Conservation (phyloP, 805 yeast species). For the Saccharomyces paradoxus region DNA sequence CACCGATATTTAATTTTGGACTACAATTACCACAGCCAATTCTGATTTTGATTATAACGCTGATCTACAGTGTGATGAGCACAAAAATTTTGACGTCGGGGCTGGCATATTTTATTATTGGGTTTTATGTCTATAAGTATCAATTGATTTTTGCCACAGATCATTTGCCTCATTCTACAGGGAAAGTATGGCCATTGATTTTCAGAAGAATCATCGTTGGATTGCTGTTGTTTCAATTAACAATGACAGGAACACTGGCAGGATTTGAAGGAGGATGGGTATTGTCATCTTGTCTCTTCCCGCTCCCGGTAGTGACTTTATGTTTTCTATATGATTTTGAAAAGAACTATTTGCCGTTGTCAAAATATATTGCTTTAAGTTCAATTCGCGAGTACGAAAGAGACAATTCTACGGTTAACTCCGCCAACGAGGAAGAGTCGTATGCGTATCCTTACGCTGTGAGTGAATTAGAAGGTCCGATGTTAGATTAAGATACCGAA, state of each 20-base stretch:
- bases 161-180: constrained; percentile 95
- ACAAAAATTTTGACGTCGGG: constrained; percentile 83
- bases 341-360: constrained; percentile 68
- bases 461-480: constrained; percentile 73
- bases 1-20: constrained; percentile 90
- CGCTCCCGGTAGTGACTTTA: constrained; percentile 64
- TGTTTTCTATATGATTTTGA: constrained; percentile 73
- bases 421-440: constrained; percentile 33
- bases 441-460: constrained; percentile 73
- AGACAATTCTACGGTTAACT: constrained; percentile 17
- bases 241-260: constrained; percentile 86
- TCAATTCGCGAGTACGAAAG: constrained; percentile 52
- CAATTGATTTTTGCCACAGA: constrained; percentile 84
- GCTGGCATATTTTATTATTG: constrained; percentile 69
- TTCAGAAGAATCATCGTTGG: constrained; percentile 79
- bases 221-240: constrained; percentile 71
- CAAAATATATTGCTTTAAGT: constrained; percentile 78
- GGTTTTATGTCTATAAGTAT: constrained; percentile 84
- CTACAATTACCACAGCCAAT: constrained; percentile 87
- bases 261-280: constrained; percentile 69
- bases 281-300: constrained; percentile 62
- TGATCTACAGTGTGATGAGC: constrained; percentile 83
- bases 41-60: constrained; percentile 71
- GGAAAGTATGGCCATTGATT: constrained; percentile 90
- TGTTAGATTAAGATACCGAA: constrained; percentile 41